Base-by-base conservation (phyloP, 2,329 filamentous ascomycete genomes). In the Emydomyces testavorans region DNA sequence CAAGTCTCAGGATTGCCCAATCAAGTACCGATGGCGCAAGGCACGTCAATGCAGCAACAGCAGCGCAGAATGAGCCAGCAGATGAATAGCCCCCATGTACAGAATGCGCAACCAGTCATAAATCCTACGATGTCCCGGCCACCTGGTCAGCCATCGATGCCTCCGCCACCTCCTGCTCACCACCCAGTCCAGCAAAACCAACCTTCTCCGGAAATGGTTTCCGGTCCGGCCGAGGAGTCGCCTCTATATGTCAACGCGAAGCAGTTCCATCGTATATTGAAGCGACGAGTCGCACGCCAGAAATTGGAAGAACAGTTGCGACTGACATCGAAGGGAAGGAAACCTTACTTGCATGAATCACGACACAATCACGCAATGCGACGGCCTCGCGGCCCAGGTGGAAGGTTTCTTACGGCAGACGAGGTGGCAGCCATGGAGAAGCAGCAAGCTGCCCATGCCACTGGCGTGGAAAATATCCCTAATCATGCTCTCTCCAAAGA, bases 321-420 rank as follows among this genome's bases (percentile, higher is more conserved):
- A 35, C 71, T 96, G 50, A 96, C 92, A 0, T 93, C 84, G 7
- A 98, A 98, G 69, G 90, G 90, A 21, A 80, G 92, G 29, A 96
- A 95, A 69, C 92, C 92, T 2, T 98, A 98, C 60, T 75, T 98
- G 26, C 92, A 98, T 68, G 92, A 98, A 64, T 96, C 90, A 21
- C 78, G 92, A 60, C 92, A 98, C 66, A 96, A 96, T 62, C 92
- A 98, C 66, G 92, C 92, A 7, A 98, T 98, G 92, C 81, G 92
- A 50, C 76, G 92, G 58, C 92, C 92, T 23, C 80, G 92, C 62
- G 92, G 92, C 13, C 92, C 92, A 0, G 92, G 92, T 46, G 92
- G 92, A 18, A 82, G 92, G 20, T 98, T 98, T 74, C 71, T 98
- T 64, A 98, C 92, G 0, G 90, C 92, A 1, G 92, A 96, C 49